Conservation (phyloP, 768 basidiomycete genomes). For the Hygrocybe punicea region DNA sequence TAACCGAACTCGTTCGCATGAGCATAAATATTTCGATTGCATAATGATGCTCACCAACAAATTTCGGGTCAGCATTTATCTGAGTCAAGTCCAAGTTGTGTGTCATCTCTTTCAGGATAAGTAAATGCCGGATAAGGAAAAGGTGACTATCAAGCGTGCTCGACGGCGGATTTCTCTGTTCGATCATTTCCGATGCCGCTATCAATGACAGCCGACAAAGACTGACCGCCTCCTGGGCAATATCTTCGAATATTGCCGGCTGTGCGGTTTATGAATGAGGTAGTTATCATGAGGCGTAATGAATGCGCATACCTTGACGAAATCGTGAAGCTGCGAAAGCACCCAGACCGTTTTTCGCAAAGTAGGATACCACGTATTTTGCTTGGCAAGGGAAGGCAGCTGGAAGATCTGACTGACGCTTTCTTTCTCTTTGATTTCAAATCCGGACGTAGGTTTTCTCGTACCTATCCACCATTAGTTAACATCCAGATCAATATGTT, state of each 20-base stretch:
- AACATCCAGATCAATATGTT: constrained; percentile 3
- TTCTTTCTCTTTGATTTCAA: constrained; percentile 62
- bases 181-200: constrained; percentile 64
- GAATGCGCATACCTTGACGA: constrained; percentile 68
- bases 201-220: constrained; percentile 81
- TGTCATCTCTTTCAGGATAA: constrained; percentile 89
- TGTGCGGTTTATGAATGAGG: constrained; percentile 28
- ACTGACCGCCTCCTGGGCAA: constrained; percentile 87
- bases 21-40: neutral
- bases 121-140: constrained; percentile 85
- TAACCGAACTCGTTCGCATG: constrained; percentile 16
- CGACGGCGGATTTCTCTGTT: constrained; percentile 42
- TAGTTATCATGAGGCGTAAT: neutral
- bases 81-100: constrained; percentile 65
- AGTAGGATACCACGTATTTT: constrained; percentile 91
- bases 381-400: constrained; percentile 64
- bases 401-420: constrained; percentile 67
- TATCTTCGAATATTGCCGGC: constrained; percentile 96
- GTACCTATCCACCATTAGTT: constrained; percentile 34
- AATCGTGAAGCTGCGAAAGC: constrained; percentile 82
- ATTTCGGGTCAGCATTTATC: constrained; percentile 41
- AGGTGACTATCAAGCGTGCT: constrained; percentile 67
- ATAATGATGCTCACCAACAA: constrained; percentile 41
- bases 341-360: constrained; percentile 89
- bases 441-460: constrained; percentile 41